These are phyloP conservation scores for Arctium minus DNA, from an alignment of 129 eudicot genomes.

Conservation along the genomic window DNA sequence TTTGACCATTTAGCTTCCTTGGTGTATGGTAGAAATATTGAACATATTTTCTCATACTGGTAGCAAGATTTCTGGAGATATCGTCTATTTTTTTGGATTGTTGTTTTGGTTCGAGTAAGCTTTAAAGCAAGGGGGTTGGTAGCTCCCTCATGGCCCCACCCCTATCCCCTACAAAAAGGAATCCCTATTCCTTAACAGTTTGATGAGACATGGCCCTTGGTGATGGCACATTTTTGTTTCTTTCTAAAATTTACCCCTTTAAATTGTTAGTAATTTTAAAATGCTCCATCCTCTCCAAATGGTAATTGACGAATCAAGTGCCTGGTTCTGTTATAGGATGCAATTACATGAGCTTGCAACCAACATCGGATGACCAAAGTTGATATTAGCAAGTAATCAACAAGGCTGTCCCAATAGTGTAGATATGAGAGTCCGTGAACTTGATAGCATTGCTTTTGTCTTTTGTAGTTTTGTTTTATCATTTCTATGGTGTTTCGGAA, in stretches of 20 bases:
- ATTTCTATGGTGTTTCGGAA: background rate
- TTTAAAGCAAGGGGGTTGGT: background rate
- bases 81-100: background rate
- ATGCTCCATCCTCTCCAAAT: background rate
- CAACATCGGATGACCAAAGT: background rate
- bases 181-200: background rate
- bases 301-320: background rate
- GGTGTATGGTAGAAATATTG: background rate
- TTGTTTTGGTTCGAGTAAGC: background rate
- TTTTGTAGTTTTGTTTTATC: background rate
- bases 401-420: background rate
- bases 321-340: background rate
- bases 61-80: background rate
- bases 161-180: background rate
- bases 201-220: background rate
- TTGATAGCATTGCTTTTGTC: background rate
- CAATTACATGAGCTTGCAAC: conserved; percentile 6
- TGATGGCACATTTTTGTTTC: background rate
- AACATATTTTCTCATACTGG: background rate
- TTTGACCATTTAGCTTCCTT: background rate
- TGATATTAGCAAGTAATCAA: background rate
- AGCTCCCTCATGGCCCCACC: background rate
- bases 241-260: background rate
- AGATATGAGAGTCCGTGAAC: background rate
- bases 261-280: background rate